These are phyloP conservation scores for Arabidopsis lyrata DNA, from an alignment of 441 rosid species.

Conservation along the genomic window DNA sequence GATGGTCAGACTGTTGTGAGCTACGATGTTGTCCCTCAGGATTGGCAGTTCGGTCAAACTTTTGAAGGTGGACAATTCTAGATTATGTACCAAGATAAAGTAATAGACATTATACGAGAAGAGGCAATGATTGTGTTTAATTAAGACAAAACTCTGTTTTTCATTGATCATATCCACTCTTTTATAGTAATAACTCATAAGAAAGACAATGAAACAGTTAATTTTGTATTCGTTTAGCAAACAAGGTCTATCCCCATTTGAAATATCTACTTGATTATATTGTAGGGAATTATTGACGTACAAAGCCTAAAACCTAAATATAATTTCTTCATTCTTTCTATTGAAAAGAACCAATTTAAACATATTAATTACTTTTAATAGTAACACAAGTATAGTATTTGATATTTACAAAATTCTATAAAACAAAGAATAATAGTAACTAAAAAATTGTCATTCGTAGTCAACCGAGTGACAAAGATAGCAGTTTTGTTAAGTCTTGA, in stretches of 20 bases:
- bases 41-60: constrained; percentile 71
- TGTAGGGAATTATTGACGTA: not conserved
- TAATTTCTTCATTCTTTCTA: not conserved
- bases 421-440: not conserved
- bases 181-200: not conserved
- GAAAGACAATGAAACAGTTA: not conserved
- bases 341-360: not conserved
- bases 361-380: not conserved
- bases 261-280: too few relatives aligned
- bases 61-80: constrained; percentile 70
- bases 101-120: constrained; percentile 7
- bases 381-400: not conserved
- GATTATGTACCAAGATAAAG: not conserved
- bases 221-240: not conserved
- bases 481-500: constrained; percentile 43
- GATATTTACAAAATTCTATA: not conserved
- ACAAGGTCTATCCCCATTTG: too few relatives aligned
- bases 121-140: constrained; percentile 24
- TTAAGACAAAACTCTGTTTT: constrained; percentile 10
- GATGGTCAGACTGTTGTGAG: constrained; percentile 53
- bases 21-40: constrained; percentile 59
- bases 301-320: not conserved
- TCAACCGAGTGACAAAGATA: constrained; percentile 1
- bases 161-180: constrained; percentile 1
- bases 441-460: not conserved